phyloP scores from a whole-genome alignment of 192 early-diverging fungal species.

The Gaertneriomyces semiglobifer region DNA sequence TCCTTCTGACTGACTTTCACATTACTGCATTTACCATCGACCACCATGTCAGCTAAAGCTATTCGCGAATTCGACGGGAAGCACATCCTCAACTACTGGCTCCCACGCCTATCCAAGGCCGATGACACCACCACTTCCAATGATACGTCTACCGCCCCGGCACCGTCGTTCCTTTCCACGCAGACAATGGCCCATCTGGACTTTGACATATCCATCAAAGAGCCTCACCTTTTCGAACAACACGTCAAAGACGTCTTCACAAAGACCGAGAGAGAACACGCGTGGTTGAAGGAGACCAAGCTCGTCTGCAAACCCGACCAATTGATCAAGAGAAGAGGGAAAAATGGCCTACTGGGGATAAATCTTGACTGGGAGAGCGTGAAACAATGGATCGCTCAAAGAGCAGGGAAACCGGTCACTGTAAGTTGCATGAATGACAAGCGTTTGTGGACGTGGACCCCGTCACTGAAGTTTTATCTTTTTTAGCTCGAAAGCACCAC shows the following conservation, averaged over 20 bases:
- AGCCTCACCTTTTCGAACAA: slow-evolving; percentile 17
- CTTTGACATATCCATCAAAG: slow-evolving; percentile 57
- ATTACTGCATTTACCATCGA: not conserved
- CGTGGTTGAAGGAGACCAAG: slow-evolving; percentile 79
- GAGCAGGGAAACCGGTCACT: slow-evolving; percentile 81
- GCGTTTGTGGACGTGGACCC: slow-evolving; percentile 2
- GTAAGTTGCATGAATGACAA: slow-evolving; percentile 40
- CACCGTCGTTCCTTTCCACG: slow-evolving; percentile 63
- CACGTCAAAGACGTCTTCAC: slow-evolving; percentile 66
- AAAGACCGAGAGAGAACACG: slow-evolving; percentile 70
- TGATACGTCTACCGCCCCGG: slow-evolving; percentile 26
- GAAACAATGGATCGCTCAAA: slow-evolving; percentile 84
- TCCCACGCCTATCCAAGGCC: slow-evolving; percentile 70
- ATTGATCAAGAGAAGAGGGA: slow-evolving; percentile 96
- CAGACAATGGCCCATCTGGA: slow-evolving; percentile 68
- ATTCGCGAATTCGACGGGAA: slow-evolving; percentile 98
- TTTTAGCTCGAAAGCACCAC: slow-evolving; percentile 73
- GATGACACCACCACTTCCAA: slow-evolving; percentile 15
- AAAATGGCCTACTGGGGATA: slow-evolving; percentile 89
- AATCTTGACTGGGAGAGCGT: slow-evolving; percentile 86
- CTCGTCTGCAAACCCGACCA: slow-evolving; percentile 98
- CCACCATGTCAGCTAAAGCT: slow-evolving; percentile 59
- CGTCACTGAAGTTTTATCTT: slow-evolving; percentile 1
- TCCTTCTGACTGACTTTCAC: too few relatives aligned
- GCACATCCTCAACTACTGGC: slow-evolving; percentile 86